phyloP scores from a whole-genome alignment of 225 moss, liverwort and hornwort genomes.

The Sphagnum contortum region DNA sequence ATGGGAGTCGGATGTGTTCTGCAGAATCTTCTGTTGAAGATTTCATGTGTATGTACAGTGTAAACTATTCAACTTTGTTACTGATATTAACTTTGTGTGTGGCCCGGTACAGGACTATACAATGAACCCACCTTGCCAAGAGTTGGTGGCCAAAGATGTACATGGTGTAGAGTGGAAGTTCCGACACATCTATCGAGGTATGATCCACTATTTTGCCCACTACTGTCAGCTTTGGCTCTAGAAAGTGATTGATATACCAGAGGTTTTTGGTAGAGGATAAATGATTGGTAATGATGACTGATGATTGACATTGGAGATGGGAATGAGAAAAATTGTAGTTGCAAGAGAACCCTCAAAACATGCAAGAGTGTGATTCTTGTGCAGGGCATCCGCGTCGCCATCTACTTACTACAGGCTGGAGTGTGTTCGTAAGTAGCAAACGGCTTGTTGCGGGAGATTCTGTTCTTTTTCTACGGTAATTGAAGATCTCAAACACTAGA shows the following conservation, averaged over 20 bases:
- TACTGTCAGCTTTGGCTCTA: neutral
- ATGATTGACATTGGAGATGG: too few relatives aligned
- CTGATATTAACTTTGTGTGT: too few relatives aligned
- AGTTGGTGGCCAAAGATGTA: conserved; percentile 75
- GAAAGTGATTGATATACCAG: neutral
- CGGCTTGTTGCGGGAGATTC: conserved; percentile 71
- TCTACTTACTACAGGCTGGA: conserved; percentile 86
- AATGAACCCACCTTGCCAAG: conserved; percentile 69
- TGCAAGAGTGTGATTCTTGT: neutral
- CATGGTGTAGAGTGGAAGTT: conserved; percentile 86
- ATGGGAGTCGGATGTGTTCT: neutral
- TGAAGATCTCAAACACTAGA: neutral
- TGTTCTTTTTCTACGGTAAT: conserved; percentile 63
- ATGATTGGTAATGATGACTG: too few relatives aligned
- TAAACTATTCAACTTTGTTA: too few relatives aligned
- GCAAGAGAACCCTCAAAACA: too few relatives aligned
- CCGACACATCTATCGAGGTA: conserved; percentile 88
- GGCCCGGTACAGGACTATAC: conserved; percentile 40
- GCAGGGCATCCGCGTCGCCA: conserved; percentile 80
- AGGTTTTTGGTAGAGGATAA: too few relatives aligned
- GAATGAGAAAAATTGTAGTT: too few relatives aligned
- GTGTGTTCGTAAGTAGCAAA: conserved; percentile 69
- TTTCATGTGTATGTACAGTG: too few relatives aligned
- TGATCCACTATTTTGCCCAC: neutral
- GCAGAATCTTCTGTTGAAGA: neutral